These are phyloP conservation scores for Kingdonia uniflora DNA, from an alignment of 164 flowering plant genomes.

Conservation along the genomic window DNA sequence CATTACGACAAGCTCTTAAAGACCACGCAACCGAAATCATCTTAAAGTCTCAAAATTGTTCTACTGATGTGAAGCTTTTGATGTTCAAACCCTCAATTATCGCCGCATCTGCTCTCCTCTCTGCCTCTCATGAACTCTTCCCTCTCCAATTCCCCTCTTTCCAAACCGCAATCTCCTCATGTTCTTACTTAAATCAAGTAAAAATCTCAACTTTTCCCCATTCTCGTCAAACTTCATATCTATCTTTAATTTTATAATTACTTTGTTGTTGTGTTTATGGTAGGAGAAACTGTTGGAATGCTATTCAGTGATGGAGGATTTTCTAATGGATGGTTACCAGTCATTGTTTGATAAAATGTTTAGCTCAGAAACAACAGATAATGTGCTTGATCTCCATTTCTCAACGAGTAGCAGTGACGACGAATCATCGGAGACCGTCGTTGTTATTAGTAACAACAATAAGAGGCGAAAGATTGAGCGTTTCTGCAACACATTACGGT, in stretches of 20 bases:
- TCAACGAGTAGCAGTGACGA: constrained; percentile 6
- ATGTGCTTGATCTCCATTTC: constrained; percentile 40
- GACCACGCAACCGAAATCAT: constrained; percentile 42
- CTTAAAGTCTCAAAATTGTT: constrained; percentile 45
- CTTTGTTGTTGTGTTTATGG: neutral
- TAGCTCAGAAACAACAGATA: constrained; percentile 37
- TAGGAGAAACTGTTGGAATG: constrained; percentile 43
- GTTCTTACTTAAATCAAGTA: constrained; percentile 49
- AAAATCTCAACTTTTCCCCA: neutral
- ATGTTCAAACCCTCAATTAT: constrained; percentile 51
- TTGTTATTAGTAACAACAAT: too few relatives aligned
- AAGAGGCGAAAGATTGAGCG: too few relatives aligned
- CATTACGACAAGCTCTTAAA: constrained; percentile 28
- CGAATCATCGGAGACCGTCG: too few relatives aligned
- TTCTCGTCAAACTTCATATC: neutral
- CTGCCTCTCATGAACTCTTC: constrained; percentile 40
- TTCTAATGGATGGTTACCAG: constrained; percentile 26
- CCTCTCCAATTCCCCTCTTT: constrained; percentile 34
- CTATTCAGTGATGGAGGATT: constrained; percentile 25
- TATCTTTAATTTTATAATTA: neutral
- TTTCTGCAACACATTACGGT: too few relatives aligned
- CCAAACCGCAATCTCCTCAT: constrained; percentile 25
- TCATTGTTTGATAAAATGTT: constrained; percentile 16
- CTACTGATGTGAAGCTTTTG: constrained; percentile 37
- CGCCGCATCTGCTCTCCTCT: constrained; percentile 57